Percentiles rank a stretch among this genome's conserved stretches.
phyloP scores from a whole-genome alignment of 257 asterid genomes.

The Solanum virginianum region DNA sequence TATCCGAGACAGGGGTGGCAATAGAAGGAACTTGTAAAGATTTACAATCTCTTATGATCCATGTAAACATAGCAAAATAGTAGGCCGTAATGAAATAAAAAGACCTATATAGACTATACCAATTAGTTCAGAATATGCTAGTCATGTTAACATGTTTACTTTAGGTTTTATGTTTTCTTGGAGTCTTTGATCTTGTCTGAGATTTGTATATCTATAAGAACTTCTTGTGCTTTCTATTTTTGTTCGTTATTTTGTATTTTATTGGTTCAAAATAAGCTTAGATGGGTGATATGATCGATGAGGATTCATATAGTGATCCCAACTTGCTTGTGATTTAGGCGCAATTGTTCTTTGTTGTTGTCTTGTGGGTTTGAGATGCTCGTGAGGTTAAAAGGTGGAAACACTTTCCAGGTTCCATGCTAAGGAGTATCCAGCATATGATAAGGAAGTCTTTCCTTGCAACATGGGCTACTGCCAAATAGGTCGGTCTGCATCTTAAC shows the following conservation, averaged over 20 bases:
- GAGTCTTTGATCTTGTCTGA: not conserved
- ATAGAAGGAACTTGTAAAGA: not conserved
- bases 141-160: not conserved
- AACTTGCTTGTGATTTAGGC: not conserved
- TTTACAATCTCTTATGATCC: not conserved
- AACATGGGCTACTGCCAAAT: conserved; percentile 92
- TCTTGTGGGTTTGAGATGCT: conserved; percentile 3
- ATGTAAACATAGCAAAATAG: not conserved
- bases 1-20: not conserved
- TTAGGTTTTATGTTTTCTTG: not conserved
- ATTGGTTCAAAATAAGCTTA: not conserved
- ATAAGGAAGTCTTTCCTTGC: conserved; percentile 52
- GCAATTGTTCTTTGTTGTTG: not conserved
- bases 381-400: not conserved
- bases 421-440: conserved; percentile 82
- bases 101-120: not conserved
- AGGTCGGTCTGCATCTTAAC: conserved; percentile 28
- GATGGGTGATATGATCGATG: not conserved
- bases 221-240: not conserved
- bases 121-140: not conserved
- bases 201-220: not conserved
- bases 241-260: not conserved
- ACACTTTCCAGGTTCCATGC: conserved; percentile 76
- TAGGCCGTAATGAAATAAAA: not conserved
- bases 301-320: not conserved